These are phyloP conservation scores for Entomortierella parvispora DNA, from an alignment of 192 early-diverging fungal genomes.

Conservation along the genomic window DNA sequence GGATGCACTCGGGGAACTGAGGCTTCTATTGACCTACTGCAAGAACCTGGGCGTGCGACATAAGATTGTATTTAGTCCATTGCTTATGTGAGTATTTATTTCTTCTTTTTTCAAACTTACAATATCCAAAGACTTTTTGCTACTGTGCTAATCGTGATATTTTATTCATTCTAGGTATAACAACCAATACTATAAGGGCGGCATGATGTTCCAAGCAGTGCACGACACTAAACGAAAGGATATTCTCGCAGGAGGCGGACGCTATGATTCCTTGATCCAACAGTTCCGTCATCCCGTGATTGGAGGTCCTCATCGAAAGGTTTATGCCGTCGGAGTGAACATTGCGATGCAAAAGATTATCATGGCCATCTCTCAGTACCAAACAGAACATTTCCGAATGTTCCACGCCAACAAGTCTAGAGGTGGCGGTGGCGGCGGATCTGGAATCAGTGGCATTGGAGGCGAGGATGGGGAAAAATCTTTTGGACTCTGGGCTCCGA, in stretches of 20 bases:
- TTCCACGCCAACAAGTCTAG: constrained; percentile 58
- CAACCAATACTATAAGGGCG: constrained; percentile 67
- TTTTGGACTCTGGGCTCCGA: constrained; percentile 66
- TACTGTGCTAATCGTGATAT: no score
- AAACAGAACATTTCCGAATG: constrained; percentile 58
- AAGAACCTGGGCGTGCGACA: constrained; percentile 62
- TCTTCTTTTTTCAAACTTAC: background rate
- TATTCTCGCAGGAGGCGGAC: constrained; percentile 65
- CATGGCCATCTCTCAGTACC: constrained; percentile 68
- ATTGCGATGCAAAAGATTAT: constrained; percentile 82
- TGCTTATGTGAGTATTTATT: constrained; percentile 58
- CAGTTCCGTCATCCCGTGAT: constrained; percentile 60
- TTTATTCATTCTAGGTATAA: constrained; percentile 46
- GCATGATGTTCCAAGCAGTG: constrained; percentile 66
- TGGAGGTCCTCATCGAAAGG: constrained; percentile 43
- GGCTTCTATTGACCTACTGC: constrained; percentile 49
- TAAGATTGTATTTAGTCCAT: constrained; percentile 60
- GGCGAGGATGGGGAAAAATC: constrained; percentile 27
- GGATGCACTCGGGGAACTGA: constrained; percentile 52
- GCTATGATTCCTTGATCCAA: constrained; percentile 65
- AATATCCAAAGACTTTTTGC: no score
- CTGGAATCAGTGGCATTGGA: background rate
- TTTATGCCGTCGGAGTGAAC: constrained; percentile 82
- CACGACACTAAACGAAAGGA: constrained; percentile 61
- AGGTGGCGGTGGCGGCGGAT: background rate